Evolutionary conservation across 2,329 filamentous ascomycete genomes (phyloP).

Genomic region (Dryadomyces quercus-mongolicae): DNA sequence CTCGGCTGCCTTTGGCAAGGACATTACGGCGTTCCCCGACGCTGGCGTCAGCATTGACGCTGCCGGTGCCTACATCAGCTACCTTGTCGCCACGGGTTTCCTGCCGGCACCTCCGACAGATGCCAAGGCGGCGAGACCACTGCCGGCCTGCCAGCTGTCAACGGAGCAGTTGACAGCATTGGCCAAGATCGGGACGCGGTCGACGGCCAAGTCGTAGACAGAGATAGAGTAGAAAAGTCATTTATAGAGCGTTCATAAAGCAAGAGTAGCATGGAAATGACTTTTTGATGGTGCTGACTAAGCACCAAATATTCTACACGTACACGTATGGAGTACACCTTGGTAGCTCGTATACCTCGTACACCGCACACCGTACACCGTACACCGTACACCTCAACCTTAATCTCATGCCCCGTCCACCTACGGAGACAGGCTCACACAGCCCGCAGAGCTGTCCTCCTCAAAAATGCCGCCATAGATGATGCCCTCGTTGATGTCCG

Average conservation of each 20-base stretch:
- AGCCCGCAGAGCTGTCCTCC: constrained; percentile 32
- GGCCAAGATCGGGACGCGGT: not conserved
- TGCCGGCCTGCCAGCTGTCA: not conserved
- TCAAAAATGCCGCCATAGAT: constrained; percentile 40
- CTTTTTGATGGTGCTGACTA: too few species aligned
- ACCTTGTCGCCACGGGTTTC: constrained; percentile 51
- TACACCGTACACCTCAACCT: too few species aligned
- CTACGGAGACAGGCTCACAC: constrained; percentile 23
- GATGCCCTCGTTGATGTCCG: constrained; percentile 37
- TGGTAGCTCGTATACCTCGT: too few species aligned
- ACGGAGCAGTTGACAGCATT: not conserved
- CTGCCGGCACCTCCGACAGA: constrained; percentile 30
- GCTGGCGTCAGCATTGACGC: constrained; percentile 46
- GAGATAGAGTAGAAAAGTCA: not conserved
- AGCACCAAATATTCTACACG: too few species aligned
- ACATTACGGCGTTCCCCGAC: constrained; percentile 28
- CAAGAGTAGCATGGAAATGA: too few species aligned
- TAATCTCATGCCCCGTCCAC: too few species aligned
- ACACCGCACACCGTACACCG: too few species aligned
- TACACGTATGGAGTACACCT: too few species aligned
- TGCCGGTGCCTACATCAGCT: constrained; percentile 52
- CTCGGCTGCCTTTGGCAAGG: constrained; percentile 28
- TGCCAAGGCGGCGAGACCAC: not conserved
- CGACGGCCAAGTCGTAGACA: not conserved
- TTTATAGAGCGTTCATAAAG: too few species aligned